A percentile compares a stretch with the other conserved stretches of the same genome.
Conservation (phyloP, 2,329 filamentous ascomycete genomes). For the Colletotrichum tabaci region DNA sequence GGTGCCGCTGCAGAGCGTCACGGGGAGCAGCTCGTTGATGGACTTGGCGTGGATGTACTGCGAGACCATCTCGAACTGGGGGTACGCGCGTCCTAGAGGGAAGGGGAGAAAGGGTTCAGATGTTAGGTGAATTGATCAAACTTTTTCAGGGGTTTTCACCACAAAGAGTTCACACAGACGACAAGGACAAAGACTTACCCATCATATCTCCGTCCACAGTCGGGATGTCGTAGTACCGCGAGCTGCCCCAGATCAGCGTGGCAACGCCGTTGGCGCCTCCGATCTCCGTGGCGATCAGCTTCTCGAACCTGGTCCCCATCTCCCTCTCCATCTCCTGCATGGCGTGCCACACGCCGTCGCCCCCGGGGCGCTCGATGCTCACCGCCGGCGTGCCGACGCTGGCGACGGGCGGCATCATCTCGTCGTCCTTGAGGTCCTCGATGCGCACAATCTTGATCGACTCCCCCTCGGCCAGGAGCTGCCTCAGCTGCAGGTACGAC, state of each 20-base stretch:
- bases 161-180: constrained; percentile 33
- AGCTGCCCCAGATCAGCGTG: constrained; percentile 56
- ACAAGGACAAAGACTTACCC: constrained; percentile 44
- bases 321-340: constrained; percentile 38
- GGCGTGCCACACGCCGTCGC: constrained; percentile 42
- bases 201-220: constrained; percentile 57
- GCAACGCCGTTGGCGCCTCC: constrained; percentile 68
- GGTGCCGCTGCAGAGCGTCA: constrained; percentile 46
- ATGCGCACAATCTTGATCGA: constrained; percentile 43
- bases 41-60: constrained; percentile 50
- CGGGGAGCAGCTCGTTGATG: constrained; percentile 47
- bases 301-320: constrained; percentile 30
- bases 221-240: constrained; percentile 52
- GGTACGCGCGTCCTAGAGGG: constrained; percentile 46
- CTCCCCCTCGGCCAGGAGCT: constrained; percentile 43
- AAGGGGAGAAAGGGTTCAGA: too few species aligned
- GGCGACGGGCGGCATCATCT: constrained; percentile 44
- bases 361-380: constrained; percentile 43
- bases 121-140: too few species aligned
- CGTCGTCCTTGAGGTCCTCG: constrained; percentile 44
- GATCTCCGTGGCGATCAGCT: constrained; percentile 54
- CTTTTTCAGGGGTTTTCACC: too few species aligned
- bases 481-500: constrained; percentile 43
- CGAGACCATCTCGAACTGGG: constrained; percentile 48
- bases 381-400: constrained; percentile 46